Conservation (phyloP, 768 basidiomycete species). For the Hirschioporus abietinus region DNA sequence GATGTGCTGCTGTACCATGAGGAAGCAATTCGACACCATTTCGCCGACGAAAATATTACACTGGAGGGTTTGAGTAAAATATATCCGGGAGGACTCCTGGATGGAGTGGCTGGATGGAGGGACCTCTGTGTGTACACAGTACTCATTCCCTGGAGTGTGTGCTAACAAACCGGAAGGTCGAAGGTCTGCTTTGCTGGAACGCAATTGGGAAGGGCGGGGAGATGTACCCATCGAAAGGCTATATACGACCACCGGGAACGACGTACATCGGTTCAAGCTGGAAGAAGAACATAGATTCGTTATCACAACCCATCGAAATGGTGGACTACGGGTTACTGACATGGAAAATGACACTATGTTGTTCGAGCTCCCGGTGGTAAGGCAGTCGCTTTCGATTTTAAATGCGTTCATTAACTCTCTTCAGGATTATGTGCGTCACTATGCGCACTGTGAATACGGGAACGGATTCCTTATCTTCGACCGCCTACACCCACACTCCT, state of each 20-base stretch:
- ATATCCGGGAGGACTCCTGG: neutral
- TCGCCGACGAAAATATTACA: neutral
- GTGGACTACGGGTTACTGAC: conserved; percentile 57
- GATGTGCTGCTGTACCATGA: neutral
- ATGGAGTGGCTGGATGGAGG: neutral
- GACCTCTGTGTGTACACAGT: neutral
- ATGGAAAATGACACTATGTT: conserved; percentile 41
- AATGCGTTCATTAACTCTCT: neutral
- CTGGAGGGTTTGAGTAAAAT: neutral
- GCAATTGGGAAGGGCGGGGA: conserved; percentile 1
- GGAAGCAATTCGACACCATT: neutral
- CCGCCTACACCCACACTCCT: conserved; percentile 39
- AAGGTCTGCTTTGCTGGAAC: neutral
- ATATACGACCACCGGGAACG: conserved; percentile 21
- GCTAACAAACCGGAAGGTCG: neutral
- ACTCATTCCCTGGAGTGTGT: neutral
- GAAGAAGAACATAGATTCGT: conserved; percentile 58
- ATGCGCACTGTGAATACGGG: conserved; percentile 71
- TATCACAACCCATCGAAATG: conserved; percentile 48
- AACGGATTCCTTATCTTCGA: conserved; percentile 71
- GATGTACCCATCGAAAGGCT: neutral
- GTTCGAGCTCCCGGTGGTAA: conserved; percentile 60
- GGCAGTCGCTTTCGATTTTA: conserved; percentile 13
- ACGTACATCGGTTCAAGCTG: conserved; percentile 71
- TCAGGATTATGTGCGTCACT: conserved; percentile 45